Conservation (phyloP, 345 rosid species). For the Camelina neglecta region DNA sequence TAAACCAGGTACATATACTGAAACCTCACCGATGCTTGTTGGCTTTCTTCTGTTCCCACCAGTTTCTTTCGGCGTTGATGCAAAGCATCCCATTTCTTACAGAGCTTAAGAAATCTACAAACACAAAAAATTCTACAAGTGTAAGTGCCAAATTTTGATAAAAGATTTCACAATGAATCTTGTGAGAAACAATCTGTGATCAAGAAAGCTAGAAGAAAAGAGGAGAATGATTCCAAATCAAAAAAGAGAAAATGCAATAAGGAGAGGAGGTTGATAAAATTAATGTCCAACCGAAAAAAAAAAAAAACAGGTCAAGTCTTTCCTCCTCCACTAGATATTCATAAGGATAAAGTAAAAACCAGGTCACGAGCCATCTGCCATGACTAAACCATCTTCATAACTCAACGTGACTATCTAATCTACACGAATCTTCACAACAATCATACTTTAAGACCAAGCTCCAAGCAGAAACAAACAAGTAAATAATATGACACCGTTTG, state of each 20-base stretch:
- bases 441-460: slow-evolving; percentile 33
- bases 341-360: slow-evolving; percentile 49
- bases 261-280: slow-evolving; percentile 35
- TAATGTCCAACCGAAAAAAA: slow-evolving; percentile 63
- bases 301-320: slow-evolving; percentile 43
- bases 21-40: slow-evolving; percentile 85
- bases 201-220: slow-evolving; percentile 39
- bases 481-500: slow-evolving; percentile 22
- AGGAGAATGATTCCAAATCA: slow-evolving; percentile 35
- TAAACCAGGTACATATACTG: slow-evolving; percentile 92
- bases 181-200: slow-evolving; percentile 24
- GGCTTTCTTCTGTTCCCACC: slow-evolving; percentile 85
- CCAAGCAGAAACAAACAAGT: slow-evolving; percentile 39
- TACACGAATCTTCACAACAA: slow-evolving; percentile 46
- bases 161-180: slow-evolving; percentile 32
- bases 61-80: slow-evolving; percentile 80
- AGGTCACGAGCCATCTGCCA: slow-evolving; percentile 70
- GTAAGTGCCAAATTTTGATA: slow-evolving; percentile 33
- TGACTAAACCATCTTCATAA: slow-evolving; percentile 39
- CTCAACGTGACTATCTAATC: slow-evolving; percentile 49
- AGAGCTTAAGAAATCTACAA: slow-evolving; percentile 45
- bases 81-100: slow-evolving; percentile 86
- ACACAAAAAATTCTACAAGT: slow-evolving; percentile 16
- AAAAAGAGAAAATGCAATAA: slow-evolving; percentile 21
- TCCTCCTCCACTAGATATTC: slow-evolving; percentile 51